Percentiles rank a stretch among this genome's conserved stretches.
Conservation (phyloP, 139 green algal species). For the Nannochloris sp. region DNA sequence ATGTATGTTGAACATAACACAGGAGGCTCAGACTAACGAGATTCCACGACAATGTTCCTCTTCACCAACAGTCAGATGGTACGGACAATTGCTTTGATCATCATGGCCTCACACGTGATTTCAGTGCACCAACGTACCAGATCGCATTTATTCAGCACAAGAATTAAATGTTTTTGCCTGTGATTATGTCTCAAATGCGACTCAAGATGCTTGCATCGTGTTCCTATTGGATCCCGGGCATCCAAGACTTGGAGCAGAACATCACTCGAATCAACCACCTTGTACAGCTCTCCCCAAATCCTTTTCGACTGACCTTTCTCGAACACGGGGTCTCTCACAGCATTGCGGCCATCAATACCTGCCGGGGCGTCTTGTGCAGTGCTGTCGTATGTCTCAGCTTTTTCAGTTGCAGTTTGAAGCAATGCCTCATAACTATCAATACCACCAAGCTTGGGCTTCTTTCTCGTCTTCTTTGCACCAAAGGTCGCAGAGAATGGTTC, state of each 20-base stretch:
- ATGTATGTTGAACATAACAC: neutral
- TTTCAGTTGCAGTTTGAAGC: conserved; percentile 16
- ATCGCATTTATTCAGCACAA: conserved; percentile 98
- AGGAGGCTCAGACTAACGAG: conserved; percentile 55
- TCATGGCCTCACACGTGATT: conserved; percentile 17
- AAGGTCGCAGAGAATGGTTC: conserved; percentile 83
- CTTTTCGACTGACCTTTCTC: conserved; percentile 92
- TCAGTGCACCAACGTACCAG: conserved; percentile 43
- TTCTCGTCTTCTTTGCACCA: conserved; percentile 62
- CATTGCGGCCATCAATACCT: conserved; percentile 19
- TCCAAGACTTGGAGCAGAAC: conserved; percentile 78
- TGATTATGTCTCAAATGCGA: conserved; percentile 84
- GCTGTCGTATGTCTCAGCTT: neutral
- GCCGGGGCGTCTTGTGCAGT: neutral
- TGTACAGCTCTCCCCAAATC: conserved; percentile 99
- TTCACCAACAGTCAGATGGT: conserved; percentile 40
- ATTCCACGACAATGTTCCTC: conserved; percentile 40
- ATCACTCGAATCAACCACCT: conserved; percentile 53
- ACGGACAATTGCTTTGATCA: conserved; percentile 41
- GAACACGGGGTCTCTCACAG: conserved; percentile 56
- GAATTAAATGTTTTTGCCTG: conserved; percentile 92
- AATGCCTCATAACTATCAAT: conserved; percentile 60
- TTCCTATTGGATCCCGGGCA: conserved; percentile 90
- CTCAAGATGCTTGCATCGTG: conserved; percentile 87
- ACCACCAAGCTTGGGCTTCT: conserved; percentile 68